phyloP scores from a whole-genome alignment of 495 filamentous ascomycete genomes.

The Podospora appendiculata region DNA sequence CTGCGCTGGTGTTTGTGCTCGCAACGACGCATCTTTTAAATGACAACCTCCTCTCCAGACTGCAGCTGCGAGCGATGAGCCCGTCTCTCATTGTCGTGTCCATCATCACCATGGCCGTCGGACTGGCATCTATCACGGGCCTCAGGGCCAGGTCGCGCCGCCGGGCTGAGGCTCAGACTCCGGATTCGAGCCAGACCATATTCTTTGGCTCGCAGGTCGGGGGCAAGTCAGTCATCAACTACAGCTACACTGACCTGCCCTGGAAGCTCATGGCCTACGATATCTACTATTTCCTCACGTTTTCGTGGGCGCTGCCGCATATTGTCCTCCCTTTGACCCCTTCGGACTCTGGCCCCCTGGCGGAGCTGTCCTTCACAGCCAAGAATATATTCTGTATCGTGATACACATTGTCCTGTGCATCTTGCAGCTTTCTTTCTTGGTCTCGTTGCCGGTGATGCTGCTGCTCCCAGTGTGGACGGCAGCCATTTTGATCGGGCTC shows the following conservation, averaged over 20 bases:
- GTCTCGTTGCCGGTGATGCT: constrained; percentile 40
- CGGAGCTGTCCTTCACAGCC: constrained; percentile 49
- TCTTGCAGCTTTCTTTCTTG: constrained; percentile 44
- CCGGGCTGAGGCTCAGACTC: not conserved
- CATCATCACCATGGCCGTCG: constrained; percentile 5
- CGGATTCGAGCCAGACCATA: constrained; percentile 5
- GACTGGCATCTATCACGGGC: constrained; percentile 5
- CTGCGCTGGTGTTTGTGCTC: too few species aligned
- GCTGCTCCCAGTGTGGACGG: constrained; percentile 45
- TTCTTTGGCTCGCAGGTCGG: constrained; percentile 49
- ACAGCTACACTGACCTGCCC: constrained; percentile 55
- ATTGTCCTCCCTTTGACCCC: constrained; percentile 46
- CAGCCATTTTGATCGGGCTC: constrained; percentile 20
- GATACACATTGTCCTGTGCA: constrained; percentile 42
- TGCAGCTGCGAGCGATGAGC: not conserved
- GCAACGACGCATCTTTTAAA: too few species aligned
- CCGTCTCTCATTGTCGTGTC: not conserved
- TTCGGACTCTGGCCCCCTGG: constrained; percentile 40
- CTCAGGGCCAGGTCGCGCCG: constrained; percentile 4
- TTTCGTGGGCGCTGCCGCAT: constrained; percentile 42
- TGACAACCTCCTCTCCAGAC: not conserved
- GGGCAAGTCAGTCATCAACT: constrained; percentile 38
- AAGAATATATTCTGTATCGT: constrained; percentile 42
- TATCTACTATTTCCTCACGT: constrained; percentile 43
- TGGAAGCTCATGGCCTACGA: constrained; percentile 47